Evolutionary conservation across 179 eudicot species (phyloP).

Genomic region (Corrigiola litoralis): DNA sequence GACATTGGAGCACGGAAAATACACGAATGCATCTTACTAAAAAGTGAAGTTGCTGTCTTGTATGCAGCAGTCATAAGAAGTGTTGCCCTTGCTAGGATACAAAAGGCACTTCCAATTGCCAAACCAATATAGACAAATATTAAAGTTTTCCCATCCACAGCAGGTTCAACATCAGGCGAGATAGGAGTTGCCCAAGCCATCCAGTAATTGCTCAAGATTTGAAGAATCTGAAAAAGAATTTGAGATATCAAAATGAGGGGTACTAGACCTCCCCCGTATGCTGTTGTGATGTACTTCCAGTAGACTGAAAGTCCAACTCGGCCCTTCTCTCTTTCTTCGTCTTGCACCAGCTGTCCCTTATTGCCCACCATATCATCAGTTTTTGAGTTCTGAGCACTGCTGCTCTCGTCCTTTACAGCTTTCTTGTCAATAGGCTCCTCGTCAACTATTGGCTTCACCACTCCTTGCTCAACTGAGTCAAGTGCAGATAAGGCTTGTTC

Average conservation of each 20-base stretch:
- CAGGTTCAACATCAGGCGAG: conserved; percentile 47
- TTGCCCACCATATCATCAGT: conserved; percentile 29
- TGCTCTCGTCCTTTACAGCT: conserved; percentile 19
- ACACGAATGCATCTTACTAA: conserved; percentile 57
- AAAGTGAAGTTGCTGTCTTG: conserved; percentile 57
- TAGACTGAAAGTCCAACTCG: conserved; percentile 68
- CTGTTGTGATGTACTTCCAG: conserved; percentile 80
- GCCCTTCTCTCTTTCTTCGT: conserved; percentile 95
- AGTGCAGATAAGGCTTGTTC: conserved; percentile 61
- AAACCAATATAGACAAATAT: conserved; percentile 65
- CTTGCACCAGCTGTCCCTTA: conserved; percentile 72
- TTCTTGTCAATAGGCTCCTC: conserved; percentile 15
- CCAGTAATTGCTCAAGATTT: conserved; percentile 84
- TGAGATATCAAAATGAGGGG: conserved; percentile 56
- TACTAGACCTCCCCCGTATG: conserved; percentile 74
- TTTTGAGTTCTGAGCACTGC: conserved; percentile 22
- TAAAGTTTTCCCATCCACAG: conserved; percentile 47
- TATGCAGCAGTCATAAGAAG: conserved; percentile 41
- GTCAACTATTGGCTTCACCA: conserved; percentile 1
- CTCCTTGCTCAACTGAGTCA: conserved; percentile 31
- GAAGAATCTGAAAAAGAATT: conserved; percentile 49
- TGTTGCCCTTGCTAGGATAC: conserved; percentile 54
- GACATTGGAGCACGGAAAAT: conserved; percentile 79
- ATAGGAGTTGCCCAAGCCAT: conserved; percentile 96
- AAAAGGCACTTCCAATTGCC: conserved; percentile 68